phyloP scores from a whole-genome alignment of 192 early-diverging fungal genomes.

The Entomortierella lignicola region DNA sequence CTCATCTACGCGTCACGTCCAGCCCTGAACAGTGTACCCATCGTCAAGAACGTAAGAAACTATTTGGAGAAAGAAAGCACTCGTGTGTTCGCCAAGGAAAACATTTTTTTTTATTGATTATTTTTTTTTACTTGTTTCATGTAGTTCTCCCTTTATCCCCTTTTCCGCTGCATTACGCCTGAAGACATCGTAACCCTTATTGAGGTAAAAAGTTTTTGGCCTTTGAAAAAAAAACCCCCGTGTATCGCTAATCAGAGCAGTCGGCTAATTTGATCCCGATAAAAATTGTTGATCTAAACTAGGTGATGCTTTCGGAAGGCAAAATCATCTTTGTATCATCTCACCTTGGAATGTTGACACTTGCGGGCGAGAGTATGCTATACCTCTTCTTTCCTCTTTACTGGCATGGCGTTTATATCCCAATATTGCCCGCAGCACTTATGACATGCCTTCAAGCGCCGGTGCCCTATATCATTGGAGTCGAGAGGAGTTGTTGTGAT shows the following conservation, averaged over 20 bases:
- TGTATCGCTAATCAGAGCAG: too few species aligned
- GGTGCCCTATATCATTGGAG: constrained; percentile 83
- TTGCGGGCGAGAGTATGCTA: constrained; percentile 73
- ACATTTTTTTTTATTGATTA: too few species aligned
- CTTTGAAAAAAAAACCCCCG: too few species aligned
- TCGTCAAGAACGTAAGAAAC: constrained; percentile 76
- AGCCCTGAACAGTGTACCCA: constrained; percentile 78
- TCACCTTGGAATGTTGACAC: constrained; percentile 74
- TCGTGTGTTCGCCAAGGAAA: too few species aligned
- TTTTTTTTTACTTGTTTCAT: not conserved
- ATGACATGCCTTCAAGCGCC: constrained; percentile 76
- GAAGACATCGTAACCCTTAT: constrained; percentile 75
- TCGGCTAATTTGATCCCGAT: too few species aligned
- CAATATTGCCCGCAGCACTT: constrained; percentile 74
- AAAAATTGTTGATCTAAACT: not conserved
- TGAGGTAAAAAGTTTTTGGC: constrained; percentile 62
- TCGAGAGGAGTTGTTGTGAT: constrained; percentile 65
- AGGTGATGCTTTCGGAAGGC: constrained; percentile 72
- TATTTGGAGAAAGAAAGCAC: too few species aligned
- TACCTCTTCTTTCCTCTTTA: constrained; percentile 77
- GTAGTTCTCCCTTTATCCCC: constrained; percentile 81
- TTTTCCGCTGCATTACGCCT: constrained; percentile 76
- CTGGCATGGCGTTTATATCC: constrained; percentile 86
- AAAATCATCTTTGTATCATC: constrained; percentile 80
- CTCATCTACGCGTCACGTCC: constrained; percentile 77